These are phyloP conservation scores for Amylocarpus encephaloides DNA, from an alignment of 2,329 filamentous ascomycete species.

Conservation along the genomic window DNA sequence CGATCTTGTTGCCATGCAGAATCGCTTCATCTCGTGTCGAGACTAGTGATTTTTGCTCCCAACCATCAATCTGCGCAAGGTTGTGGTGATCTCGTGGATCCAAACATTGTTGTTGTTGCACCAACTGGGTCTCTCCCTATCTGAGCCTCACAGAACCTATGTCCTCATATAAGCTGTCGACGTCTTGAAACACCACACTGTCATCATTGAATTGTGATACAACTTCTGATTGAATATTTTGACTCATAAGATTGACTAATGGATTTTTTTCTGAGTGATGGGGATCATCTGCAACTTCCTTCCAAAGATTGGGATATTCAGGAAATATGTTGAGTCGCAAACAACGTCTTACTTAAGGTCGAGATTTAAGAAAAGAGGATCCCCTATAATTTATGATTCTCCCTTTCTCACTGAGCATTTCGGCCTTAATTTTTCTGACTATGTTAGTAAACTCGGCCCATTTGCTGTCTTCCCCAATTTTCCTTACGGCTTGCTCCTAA, in stretches of 20 bases:
- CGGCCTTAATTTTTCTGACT: background rate
- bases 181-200: background rate
- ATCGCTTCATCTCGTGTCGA: too few species aligned
- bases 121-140: background rate
- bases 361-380: background rate
- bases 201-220: background rate
- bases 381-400: background rate
- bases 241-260: background rate
- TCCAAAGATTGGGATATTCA: background rate
- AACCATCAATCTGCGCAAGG: background rate
- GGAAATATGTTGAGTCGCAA: constrained; percentile 2
- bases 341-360: background rate
- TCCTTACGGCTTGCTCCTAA: too few species aligned
- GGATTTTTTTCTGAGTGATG: background rate
- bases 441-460: background rate
- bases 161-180: background rate
- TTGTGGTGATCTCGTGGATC: constrained; percentile 3
- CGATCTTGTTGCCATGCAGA: too few species aligned
- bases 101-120: background rate
- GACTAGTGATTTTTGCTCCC: background rate
- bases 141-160: background rate
- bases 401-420: background rate
- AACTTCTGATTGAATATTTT: background rate
- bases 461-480: background rate
- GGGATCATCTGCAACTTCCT: background rate